Evolutionary conservation across 352 stramenopile species (phyloP).

Genomic region (Phytopythium sindhum): DNA sequence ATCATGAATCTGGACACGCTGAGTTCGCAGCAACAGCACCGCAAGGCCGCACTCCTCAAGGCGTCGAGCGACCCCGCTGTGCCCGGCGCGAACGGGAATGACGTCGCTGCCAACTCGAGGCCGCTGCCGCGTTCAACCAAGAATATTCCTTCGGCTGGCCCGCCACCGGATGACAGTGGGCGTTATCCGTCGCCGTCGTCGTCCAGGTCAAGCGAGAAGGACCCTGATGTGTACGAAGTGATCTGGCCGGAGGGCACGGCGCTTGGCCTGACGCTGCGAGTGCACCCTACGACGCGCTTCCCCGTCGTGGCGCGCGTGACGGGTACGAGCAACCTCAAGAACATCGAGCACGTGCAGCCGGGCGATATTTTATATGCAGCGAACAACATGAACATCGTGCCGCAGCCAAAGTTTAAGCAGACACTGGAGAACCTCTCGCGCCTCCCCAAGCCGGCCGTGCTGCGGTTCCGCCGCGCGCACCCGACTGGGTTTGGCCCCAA

Average conservation of each 20-base stretch:
- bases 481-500: slow-evolving; percentile 25
- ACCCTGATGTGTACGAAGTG: slow-evolving; percentile 66
- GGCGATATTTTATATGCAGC: slow-evolving; percentile 69
- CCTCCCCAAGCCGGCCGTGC: slow-evolving; percentile 62
- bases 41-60: slow-evolving; percentile 40
- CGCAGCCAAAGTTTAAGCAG: slow-evolving; percentile 77
- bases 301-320: slow-evolving; percentile 71
- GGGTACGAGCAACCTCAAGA: slow-evolving; percentile 70
- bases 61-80: slow-evolving; percentile 27
- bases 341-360: slow-evolving; percentile 68
- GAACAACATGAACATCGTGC: slow-evolving; percentile 70
- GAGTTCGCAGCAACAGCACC: slow-evolving; percentile 16
- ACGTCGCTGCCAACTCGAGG: slow-evolving; percentile 7
- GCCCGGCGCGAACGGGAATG: slow-evolving; percentile 14
- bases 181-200: slow-evolving; percentile 9
- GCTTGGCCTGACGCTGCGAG: slow-evolving; percentile 59
- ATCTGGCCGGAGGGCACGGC: slow-evolving; percentile 67
- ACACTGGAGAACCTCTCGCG: slow-evolving; percentile 70
- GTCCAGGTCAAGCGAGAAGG: slow-evolving; percentile 28
- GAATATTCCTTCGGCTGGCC: neutral
- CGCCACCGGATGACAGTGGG: neutral
- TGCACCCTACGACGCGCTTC: slow-evolving; percentile 67
- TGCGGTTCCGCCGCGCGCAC: slow-evolving; percentile 57
- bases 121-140: slow-evolving; percentile 5
- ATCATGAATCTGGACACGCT: slow-evolving; percentile 40